phyloP scores from a whole-genome alignment of 768 basidiomycete genomes.

The Dentipellis fragilis region DNA sequence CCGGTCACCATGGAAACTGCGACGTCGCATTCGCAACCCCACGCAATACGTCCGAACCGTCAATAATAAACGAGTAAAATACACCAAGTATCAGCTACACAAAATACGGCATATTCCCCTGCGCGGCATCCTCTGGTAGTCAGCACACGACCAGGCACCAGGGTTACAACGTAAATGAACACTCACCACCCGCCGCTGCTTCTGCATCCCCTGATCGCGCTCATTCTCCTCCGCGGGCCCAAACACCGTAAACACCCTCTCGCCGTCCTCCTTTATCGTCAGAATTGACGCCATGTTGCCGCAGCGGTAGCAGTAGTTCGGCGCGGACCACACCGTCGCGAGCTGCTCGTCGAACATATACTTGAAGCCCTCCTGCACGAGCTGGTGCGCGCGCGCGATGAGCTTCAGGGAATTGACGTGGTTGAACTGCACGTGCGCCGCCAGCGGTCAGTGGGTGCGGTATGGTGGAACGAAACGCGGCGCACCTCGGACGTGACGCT shows the following conservation, averaged over 20 bases:
- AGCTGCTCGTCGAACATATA: constrained; percentile 93
- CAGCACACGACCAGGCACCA: neutral
- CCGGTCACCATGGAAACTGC: too few relatives aligned
- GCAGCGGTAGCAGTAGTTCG: constrained; percentile 79
- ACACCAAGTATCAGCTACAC: neutral
- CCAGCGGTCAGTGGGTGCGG: neutral
- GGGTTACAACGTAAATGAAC: neutral
- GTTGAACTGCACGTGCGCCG: constrained; percentile 53
- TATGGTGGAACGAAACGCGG: constrained; percentile 1
- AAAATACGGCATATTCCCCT: constrained; percentile 3
- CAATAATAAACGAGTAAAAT: too few relatives aligned
- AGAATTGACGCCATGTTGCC: constrained; percentile 91
- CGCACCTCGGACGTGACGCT: constrained; percentile 76
- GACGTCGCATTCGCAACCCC: too few relatives aligned
- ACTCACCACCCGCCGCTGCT: constrained; percentile 59
- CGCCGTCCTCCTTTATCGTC: constrained; percentile 63
- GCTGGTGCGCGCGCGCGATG: constrained; percentile 92
- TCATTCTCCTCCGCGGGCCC: constrained; percentile 86
- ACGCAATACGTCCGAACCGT: too few relatives aligned
- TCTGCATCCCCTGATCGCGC: constrained; percentile 67
- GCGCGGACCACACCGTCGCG: constrained; percentile 89
- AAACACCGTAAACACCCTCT: constrained; percentile 70
- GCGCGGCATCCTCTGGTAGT: too few relatives aligned
- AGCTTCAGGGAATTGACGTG: constrained; percentile 81
- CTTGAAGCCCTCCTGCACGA: constrained; percentile 94